Evolutionary conservation across 257 asterid genomes (phyloP).

Genomic region (Solanum sitiens): DNA sequence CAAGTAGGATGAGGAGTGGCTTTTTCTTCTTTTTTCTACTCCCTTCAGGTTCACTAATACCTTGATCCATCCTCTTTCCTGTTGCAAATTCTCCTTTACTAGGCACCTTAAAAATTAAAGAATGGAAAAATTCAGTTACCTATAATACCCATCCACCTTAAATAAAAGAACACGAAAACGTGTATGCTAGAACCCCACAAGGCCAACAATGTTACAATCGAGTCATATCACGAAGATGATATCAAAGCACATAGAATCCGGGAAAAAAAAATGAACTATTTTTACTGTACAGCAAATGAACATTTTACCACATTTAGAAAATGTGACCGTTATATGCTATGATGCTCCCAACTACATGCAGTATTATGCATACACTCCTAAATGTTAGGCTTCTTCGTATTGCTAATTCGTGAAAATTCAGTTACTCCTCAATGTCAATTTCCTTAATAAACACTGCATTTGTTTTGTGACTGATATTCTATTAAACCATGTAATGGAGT

Average conservation of each 20-base stretch:
- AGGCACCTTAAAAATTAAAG: slow-evolving; percentile 33
- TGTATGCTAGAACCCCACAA: background rate
- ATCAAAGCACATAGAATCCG: background rate
- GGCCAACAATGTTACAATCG: background rate
- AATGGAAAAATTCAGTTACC: background rate
- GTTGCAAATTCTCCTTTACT: slow-evolving; percentile 43
- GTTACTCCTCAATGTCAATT: too few species aligned
- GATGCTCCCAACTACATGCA: background rate
- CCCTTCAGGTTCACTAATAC: slow-evolving; percentile 51
- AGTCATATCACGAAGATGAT: background rate
- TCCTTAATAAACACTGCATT: too few species aligned
- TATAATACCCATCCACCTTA: background rate
- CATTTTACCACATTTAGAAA: background rate
- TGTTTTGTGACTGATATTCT: too few species aligned
- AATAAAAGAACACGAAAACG: background rate
- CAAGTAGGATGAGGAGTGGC: slow-evolving; percentile 86
- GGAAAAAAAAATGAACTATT: background rate
- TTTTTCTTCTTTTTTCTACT: slow-evolving; percentile 64
- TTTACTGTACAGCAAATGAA: background rate
- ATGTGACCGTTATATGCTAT: background rate
- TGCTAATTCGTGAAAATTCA: too few species aligned
- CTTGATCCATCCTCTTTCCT: slow-evolving; percentile 60
- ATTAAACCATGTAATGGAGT: too few species aligned
- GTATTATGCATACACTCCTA: too few species aligned
- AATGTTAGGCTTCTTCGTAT: too few species aligned